Evolutionary conservation across 2,329 filamentous ascomycete species (phyloP).

Genomic region (Amylocarpus encephaloides): DNA sequence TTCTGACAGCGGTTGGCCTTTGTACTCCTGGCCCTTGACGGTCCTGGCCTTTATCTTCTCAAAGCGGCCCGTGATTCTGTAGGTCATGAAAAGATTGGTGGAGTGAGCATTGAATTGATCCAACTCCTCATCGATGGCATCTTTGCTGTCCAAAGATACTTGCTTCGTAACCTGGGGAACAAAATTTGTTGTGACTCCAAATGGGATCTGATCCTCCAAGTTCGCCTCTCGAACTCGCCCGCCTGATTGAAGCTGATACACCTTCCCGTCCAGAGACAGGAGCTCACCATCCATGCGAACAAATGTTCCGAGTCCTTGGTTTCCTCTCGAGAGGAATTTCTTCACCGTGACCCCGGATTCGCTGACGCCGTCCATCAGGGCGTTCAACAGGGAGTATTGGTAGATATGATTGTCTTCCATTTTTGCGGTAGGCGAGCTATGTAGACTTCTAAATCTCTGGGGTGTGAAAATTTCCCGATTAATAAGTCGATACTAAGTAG

Average conservation of each 20-base stretch:
- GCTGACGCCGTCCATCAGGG: conserved; percentile 39
- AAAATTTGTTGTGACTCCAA: conserved; percentile 32
- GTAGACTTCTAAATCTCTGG: too few species aligned
- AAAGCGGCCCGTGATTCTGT: conserved; percentile 26
- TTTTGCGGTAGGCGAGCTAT: too few species aligned
- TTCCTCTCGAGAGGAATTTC: conserved; percentile 40
- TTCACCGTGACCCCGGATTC: conserved; percentile 41
- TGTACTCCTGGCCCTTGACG: conserved; percentile 28
- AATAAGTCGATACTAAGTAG: too few species aligned
- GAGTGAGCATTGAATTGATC: conserved; percentile 14
- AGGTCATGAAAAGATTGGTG: conserved; percentile 29
- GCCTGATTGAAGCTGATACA: conserved; percentile 37
- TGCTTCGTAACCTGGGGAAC: conserved; percentile 22
- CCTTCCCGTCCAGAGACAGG: conserved; percentile 35
- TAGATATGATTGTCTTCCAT: conserved; percentile 28
- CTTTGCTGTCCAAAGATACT: conserved; percentile 18
- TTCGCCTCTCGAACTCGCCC: conserved; percentile 32
- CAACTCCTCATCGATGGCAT: conserved; percentile 4
- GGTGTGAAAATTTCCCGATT: too few species aligned
- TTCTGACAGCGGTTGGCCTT: conserved; percentile 29
- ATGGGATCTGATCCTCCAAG: conserved; percentile 34
- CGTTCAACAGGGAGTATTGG: conserved; percentile 38
- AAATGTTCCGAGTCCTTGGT: conserved; percentile 45
- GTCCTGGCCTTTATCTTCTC: conserved; percentile 26
- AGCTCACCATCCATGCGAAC: conserved; percentile 38